Conservation (phyloP, 2,329 filamentous ascomycete species). For the Canariomyces notabilis region DNA sequence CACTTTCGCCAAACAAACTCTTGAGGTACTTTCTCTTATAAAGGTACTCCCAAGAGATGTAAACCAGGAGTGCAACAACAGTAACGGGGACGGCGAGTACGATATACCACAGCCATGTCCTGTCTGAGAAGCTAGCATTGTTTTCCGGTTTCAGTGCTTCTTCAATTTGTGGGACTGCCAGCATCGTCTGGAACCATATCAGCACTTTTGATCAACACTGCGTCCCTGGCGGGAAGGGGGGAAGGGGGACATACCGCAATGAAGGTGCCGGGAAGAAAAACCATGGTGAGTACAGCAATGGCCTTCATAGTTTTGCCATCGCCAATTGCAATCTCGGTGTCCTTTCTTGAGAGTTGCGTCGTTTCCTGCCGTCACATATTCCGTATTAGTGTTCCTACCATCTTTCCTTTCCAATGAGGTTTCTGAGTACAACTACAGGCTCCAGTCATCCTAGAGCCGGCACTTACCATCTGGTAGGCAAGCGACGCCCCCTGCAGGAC, state of each 20-base stretch:
- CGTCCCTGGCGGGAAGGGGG: too few relatives aligned
- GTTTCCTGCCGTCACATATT: background rate
- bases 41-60: constrained; percentile 5
- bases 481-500: constrained; percentile 12
- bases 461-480: constrained; percentile 10
- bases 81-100: constrained; percentile 2
- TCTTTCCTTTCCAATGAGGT: background rate
- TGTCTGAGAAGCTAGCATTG: background rate
- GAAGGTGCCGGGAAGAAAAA: constrained; percentile 14
- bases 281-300: constrained; percentile 12
- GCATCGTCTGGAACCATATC: background rate
- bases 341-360: constrained; percentile 4
- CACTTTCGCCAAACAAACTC: constrained; percentile 1
- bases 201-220: background rate
- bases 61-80: background rate
- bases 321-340: constrained; percentile 13
- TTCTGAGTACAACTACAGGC: background rate
- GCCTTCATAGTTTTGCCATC: constrained; percentile 15
- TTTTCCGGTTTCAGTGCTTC: background rate
- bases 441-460: too few relatives aligned
- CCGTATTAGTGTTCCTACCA: background rate
- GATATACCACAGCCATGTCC: constrained; percentile 7
- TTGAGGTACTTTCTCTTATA: constrained; percentile 8
- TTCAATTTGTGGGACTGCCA: background rate
- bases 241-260: constrained; percentile 6